phyloP scores from a whole-genome alignment of 352 stramenopile species.

The Phytophthora pinifolia region DNA sequence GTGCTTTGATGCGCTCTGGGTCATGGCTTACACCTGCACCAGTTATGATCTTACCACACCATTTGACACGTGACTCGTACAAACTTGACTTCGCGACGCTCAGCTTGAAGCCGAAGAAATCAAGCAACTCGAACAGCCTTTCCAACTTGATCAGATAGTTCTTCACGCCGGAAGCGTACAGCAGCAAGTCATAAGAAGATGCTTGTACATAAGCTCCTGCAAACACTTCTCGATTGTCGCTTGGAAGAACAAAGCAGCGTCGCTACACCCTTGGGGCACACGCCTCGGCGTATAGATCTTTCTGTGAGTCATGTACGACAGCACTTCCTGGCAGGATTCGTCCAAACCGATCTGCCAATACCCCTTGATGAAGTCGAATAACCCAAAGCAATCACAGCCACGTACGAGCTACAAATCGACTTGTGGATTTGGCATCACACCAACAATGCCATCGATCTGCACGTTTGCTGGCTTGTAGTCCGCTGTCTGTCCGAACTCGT shows the following conservation, averaged over 20 bases:
- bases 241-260: conserved; percentile 27
- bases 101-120: conserved; percentile 28
- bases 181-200: too few species aligned
- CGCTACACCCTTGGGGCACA: conserved; percentile 26
- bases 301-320: conserved; percentile 30
- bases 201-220: conserved; percentile 7
- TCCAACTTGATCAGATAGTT: conserved; percentile 24
- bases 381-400: conserved; percentile 11
- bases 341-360: conserved; percentile 24
- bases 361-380: conserved; percentile 16
- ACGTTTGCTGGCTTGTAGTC: conserved; percentile 13
- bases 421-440: conserved; percentile 13
- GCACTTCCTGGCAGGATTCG: conserved; percentile 19
- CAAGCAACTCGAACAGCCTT: conserved; percentile 19
- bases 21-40: conserved; percentile 2
- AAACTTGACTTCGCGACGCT: conserved; percentile 23
- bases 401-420: conserved; percentile 10
- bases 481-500: conserved; percentile 2
- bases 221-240: conserved; percentile 19
- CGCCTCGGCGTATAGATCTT: conserved; percentile 24
- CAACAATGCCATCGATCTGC: conserved; percentile 13
- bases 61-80: conserved; percentile 18
- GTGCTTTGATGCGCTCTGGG: not conserved
- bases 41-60: conserved; percentile 22
- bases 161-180: too few species aligned